Conservation (phyloP, 208 protist species). For the Acanthamoeba lenticulata region DNA sequence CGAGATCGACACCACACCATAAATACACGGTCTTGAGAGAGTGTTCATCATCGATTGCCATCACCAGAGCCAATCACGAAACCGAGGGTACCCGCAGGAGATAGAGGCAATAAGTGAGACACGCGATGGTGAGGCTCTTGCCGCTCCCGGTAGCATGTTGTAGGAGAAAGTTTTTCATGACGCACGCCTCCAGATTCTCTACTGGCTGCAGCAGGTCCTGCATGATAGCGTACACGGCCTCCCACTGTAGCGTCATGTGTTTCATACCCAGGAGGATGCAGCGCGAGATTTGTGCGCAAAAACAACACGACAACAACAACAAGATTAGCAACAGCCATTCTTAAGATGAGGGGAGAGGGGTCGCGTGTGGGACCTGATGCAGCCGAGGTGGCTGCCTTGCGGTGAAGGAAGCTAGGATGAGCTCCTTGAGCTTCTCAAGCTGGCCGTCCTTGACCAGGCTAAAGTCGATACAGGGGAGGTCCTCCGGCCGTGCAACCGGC, state of each 20-base stretch:
- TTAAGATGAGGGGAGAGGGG: no score
- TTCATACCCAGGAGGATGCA: not conserved
- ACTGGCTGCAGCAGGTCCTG: constrained; percentile 41
- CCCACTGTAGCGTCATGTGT: not conserved
- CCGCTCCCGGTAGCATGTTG: constrained; percentile 62
- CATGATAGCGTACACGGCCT: constrained; percentile 50
- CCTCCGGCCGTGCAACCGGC: not conserved
- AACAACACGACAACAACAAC: not conserved
- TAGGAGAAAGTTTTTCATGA: constrained; percentile 56
- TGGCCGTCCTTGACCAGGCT: constrained; percentile 60
- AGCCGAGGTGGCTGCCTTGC: constrained; percentile 4
- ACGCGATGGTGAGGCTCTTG: constrained; percentile 65
- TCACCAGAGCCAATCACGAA: no score
- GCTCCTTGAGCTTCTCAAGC: constrained; percentile 15
- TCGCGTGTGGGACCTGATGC: constrained; percentile 14
- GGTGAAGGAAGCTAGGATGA: constrained; percentile 17
- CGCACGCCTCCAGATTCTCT: not conserved
- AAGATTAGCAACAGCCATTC: not conserved
- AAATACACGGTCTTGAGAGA: no score
- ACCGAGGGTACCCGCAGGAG: constrained; percentile 22
- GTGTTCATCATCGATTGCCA: no score
- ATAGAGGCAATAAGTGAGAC: constrained; percentile 42
- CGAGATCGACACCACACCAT: no score
- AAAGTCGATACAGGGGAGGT: constrained; percentile 43
- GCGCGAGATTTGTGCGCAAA: not conserved